Percentiles rank a stretch among this genome's conserved stretches.
Evolutionary conservation across 2,329 filamentous ascomycete species (phyloP).

Genomic region (Alternaria panax): DNA sequence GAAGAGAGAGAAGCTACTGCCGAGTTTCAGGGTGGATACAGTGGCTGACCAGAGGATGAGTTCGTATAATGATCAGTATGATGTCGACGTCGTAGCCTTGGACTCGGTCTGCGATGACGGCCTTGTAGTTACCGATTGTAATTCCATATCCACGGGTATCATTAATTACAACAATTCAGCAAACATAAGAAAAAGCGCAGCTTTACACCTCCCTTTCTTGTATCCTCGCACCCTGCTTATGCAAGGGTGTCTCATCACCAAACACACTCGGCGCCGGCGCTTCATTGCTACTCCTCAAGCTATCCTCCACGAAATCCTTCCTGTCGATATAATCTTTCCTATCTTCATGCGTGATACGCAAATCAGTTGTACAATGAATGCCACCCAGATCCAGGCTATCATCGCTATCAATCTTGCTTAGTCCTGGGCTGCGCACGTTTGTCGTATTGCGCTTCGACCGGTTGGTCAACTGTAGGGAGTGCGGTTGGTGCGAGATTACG

Average conservation of each 20-base stretch:
- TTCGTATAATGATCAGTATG: fast-evolving
- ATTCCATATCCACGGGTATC: conserved; percentile 8
- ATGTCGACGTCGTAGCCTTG: neutral
- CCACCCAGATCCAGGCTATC: conserved; percentile 26
- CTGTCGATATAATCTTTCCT: conserved; percentile 7
- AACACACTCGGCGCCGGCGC: conserved; percentile 27
- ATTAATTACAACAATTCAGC: neutral
- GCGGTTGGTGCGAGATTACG: conserved; percentile 12
- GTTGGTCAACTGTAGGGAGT: conserved; percentile 28
- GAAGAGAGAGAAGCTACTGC: neutral
- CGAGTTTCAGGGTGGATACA: neutral
- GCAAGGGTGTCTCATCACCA: conserved; percentile 38
- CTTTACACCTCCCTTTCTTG: conserved; percentile 7
- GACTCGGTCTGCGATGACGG: too few relatives aligned
- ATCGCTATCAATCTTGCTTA: conserved; percentile 33
- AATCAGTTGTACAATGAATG: conserved; percentile 36
- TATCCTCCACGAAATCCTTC: conserved; percentile 12
- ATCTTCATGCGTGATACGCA: conserved; percentile 9
- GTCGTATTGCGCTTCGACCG: conserved; percentile 5
- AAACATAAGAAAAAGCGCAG: neutral
- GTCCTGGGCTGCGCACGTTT: conserved; percentile 10
- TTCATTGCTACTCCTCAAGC: conserved; percentile 32
- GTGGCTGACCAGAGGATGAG: neutral
- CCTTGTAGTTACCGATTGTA: neutral
- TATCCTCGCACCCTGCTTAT: conserved; percentile 17